Evolutionary conservation across 441 rosid species (phyloP).

Genomic region (Dalechampia spathulata): DNA sequence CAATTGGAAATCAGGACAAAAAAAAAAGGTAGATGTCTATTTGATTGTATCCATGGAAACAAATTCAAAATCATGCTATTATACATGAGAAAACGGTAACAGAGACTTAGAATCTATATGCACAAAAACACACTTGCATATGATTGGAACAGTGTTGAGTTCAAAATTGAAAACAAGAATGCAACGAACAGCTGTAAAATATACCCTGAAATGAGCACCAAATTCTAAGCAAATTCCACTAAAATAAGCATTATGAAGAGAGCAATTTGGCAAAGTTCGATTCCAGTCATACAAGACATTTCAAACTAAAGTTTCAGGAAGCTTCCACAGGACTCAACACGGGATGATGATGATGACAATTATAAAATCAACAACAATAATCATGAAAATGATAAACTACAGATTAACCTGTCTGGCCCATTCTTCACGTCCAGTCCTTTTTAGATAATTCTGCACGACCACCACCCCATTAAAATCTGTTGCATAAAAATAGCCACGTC

Average conservation of each 20-base stretch:
- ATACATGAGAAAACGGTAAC: too few species aligned
- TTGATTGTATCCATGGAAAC: too few species aligned
- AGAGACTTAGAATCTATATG: too few species aligned
- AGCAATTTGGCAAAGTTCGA: background rate
- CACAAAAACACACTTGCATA: too few species aligned
- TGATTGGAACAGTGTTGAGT: too few species aligned
- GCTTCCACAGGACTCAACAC: too few species aligned
- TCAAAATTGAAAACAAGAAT: background rate
- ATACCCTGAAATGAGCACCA: too few species aligned
- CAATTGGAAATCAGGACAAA: too few species aligned
- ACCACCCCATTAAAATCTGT: slow-evolving; percentile 91
- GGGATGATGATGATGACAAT: too few species aligned
- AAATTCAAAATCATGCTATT: too few species aligned
- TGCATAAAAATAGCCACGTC: slow-evolving; percentile 19
- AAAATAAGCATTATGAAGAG: background rate
- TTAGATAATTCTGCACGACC: slow-evolving; percentile 82
- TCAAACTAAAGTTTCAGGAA: background rate
- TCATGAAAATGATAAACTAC: background rate
- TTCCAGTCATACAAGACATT: background rate
- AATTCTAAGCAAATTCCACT: slow-evolving; percentile 3
- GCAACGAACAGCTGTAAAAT: too few species aligned
- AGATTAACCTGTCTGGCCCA: slow-evolving; percentile 82
- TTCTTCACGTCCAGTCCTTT: slow-evolving; percentile 75
- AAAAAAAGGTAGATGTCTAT: too few species aligned
- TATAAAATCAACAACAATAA: background rate